phyloP scores from a whole-genome alignment of 2,329 filamentous ascomycete species.

The Aspergillus fructus region DNA sequence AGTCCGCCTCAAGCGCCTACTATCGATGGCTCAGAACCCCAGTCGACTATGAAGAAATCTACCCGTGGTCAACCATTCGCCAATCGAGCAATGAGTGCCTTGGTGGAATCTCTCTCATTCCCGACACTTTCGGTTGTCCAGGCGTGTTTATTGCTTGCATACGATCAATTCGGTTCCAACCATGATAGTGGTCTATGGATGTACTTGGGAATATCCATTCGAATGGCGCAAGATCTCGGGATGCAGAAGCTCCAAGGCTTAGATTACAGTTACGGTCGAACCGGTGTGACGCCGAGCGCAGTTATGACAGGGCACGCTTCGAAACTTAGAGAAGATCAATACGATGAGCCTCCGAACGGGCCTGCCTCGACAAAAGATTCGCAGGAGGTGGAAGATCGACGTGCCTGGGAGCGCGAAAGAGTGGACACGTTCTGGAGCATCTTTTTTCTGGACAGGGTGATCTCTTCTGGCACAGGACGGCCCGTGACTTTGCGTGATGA shows the following conservation, averaged over 20 bases:
- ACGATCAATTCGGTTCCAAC: constrained; percentile 84
- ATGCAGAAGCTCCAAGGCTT: constrained; percentile 79
- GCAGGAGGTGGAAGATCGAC: constrained; percentile 55
- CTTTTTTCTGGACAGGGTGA: constrained; percentile 82
- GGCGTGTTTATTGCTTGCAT: constrained; percentile 78
- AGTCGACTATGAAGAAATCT: constrained; percentile 46
- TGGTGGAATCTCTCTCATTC: constrained; percentile 79
- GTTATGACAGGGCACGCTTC: constrained; percentile 47
- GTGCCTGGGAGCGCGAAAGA: constrained; percentile 73
- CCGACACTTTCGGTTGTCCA: constrained; percentile 82
- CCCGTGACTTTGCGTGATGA: constrained; percentile 81
- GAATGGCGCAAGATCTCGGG: constrained; percentile 77
- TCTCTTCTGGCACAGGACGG: constrained; percentile 81
- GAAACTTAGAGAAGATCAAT: constrained; percentile 46
- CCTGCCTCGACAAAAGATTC: constrained; percentile 26
- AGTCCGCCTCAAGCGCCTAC: constrained; percentile 52
- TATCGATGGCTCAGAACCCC: constrained; percentile 40
- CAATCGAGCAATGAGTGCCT: constrained; percentile 76
- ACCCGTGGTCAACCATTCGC: constrained; percentile 77
- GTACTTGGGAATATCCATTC: constrained; percentile 84
- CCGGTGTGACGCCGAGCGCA: constrained; percentile 56
- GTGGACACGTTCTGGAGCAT: constrained; percentile 89
- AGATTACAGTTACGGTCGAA: constrained; percentile 53
- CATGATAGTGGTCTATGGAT: constrained; percentile 92
- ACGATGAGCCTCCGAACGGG: constrained; percentile 42